phyloP scores from a whole-genome alignment of 2,329 filamentous ascomycete genomes.

The Talaromyces funiculosus region DNA sequence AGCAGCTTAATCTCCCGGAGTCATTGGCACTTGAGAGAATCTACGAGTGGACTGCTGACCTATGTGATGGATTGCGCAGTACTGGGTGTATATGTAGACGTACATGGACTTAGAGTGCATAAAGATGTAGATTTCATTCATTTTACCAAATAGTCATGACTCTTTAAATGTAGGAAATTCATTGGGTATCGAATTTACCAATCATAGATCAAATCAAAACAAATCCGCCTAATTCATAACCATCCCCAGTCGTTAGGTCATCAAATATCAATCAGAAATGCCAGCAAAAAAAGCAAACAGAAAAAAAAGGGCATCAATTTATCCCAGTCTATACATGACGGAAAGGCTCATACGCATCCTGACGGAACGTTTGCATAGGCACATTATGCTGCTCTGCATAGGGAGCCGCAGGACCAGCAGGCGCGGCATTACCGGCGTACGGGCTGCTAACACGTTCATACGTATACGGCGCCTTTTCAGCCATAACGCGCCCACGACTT shows the following conservation, averaged over 20 bases:
- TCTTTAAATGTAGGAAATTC: not conserved
- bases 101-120: no score
- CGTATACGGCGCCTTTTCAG: slow-evolving; percentile 57
- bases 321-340: slow-evolving; percentile 23
- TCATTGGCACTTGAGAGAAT: no score
- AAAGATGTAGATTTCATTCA: not conserved
- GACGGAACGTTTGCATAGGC: slow-evolving; percentile 23
- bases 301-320: not conserved
- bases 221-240: not conserved
- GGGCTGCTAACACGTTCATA: slow-evolving; percentile 51
- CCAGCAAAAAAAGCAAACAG: not conserved
- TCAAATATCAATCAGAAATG: not conserved
- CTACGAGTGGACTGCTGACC: no score
- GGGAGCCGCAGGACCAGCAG: slow-evolving; percentile 17
- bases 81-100: no score
- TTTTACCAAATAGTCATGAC: not conserved
- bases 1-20: no score
- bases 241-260: slow-evolving; percentile 4
- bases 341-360: slow-evolving; percentile 33
- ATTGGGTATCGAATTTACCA: slow-evolving; percentile 5
- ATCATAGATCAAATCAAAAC: not conserved
- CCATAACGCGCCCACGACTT: slow-evolving; percentile 36
- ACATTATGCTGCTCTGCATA: slow-evolving; percentile 18
- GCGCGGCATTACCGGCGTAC: slow-evolving; percentile 18
- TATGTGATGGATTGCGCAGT: no score